A percentile compares a stretch with the other conserved stretches of the same genome.
phyloP scores from a whole-genome alignment of 2,329 filamentous ascomycete species.

The Fusarium sterilihyphosum region DNA sequence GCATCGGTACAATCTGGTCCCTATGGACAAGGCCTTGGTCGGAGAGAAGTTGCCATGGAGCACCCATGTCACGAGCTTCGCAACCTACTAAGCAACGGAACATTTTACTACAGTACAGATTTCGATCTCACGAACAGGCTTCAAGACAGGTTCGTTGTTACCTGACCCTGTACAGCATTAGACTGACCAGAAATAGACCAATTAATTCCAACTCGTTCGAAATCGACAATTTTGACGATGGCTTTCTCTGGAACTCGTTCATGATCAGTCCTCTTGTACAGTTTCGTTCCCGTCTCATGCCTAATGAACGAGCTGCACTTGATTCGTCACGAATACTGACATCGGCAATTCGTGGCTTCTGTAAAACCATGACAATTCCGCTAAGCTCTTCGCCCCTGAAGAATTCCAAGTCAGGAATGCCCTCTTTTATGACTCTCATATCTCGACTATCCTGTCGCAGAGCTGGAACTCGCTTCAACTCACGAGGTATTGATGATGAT shows the following conservation, averaged over 20 bases:
- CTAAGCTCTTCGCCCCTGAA: slow-evolving; percentile 77
- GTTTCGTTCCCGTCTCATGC: slow-evolving; percentile 84
- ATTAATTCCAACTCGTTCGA: slow-evolving; percentile 83
- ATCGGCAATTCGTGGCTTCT: slow-evolving; percentile 93
- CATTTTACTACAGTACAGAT: slow-evolving; percentile 98
- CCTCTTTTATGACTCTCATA: slow-evolving; percentile 87
- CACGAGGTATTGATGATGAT: slow-evolving; percentile 96
- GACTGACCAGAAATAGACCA: slow-evolving; percentile 59
- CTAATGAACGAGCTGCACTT: slow-evolving; percentile 79
- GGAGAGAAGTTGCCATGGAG: slow-evolving; percentile 77
- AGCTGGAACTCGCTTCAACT: slow-evolving; percentile 95
- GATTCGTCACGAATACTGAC: slow-evolving; percentile 90
- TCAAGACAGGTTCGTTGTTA: slow-evolving; percentile 75
- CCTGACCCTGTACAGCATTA: not conserved
- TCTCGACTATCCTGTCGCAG: slow-evolving; percentile 90
- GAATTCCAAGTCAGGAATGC: slow-evolving; percentile 73
- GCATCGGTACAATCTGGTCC: slow-evolving; percentile 53
- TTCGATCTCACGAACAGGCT: slow-evolving; percentile 95
- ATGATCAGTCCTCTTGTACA: slow-evolving; percentile 95
- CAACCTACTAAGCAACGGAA: slow-evolving; percentile 91
- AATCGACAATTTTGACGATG: slow-evolving; percentile 90
- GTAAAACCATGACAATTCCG: slow-evolving; percentile 85
- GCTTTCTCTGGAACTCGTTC: slow-evolving; percentile 97
- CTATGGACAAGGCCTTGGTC: slow-evolving; percentile 60
- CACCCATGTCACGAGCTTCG: slow-evolving; percentile 92